Conservation (phyloP, 2,329 filamentous ascomycete genomes). For the Massarina eburnea region DNA sequence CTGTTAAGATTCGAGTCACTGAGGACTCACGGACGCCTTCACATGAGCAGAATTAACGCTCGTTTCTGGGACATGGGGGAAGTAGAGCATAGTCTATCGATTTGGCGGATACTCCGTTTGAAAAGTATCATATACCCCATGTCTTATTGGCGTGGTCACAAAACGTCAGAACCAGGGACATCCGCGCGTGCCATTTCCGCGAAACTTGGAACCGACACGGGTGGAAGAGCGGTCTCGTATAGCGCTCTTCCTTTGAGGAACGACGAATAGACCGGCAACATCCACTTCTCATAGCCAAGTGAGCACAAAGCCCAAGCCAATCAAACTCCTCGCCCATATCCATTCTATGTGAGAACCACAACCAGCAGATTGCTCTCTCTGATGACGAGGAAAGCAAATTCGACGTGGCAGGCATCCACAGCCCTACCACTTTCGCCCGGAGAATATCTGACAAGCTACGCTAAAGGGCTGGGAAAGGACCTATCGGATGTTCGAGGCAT, state of each 20-base stretch:
- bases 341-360: no score
- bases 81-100: neutral
- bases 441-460: slow-evolving; percentile 5
- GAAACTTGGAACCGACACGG: slow-evolving; percentile 20
- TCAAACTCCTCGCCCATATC: no score
- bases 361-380: neutral
- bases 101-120: neutral
- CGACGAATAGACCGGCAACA: neutral
- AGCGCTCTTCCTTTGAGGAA: neutral
- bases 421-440: slow-evolving; percentile 7
- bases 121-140: slow-evolving; percentile 8
- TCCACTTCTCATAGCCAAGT: neutral
- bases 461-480: slow-evolving; percentile 3
- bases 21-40: no score
- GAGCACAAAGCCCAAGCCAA: neutral
- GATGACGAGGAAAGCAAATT: slow-evolving; percentile 13
- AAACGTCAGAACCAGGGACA: slow-evolving; percentile 14
- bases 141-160: slow-evolving; percentile 13
- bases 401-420: slow-evolving; percentile 23
- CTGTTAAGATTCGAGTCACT: neutral
- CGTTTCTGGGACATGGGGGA: no score
- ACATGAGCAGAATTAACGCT: no score
- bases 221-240: slow-evolving; percentile 9
- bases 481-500: slow-evolving; percentile 12
- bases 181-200: slow-evolving; percentile 9